Evolutionary conservation across 1,139 yeast genomes (phyloP).

Genomic region (Geotrichum macrosporum): DNA sequence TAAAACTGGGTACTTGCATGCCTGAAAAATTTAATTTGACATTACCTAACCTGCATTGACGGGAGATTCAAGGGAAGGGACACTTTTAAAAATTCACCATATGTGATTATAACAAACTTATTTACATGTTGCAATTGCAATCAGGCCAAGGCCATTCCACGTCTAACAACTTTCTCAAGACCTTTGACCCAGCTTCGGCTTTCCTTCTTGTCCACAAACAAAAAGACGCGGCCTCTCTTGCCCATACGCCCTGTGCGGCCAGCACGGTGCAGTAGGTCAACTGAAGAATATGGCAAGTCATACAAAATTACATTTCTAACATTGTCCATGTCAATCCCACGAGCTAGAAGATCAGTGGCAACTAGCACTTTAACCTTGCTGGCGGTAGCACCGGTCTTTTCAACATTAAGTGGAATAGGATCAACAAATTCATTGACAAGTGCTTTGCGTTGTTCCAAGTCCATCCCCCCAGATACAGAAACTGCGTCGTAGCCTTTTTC

Average conservation of each 20-base stretch:
- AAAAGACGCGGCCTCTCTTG: slow-evolving; percentile 79
- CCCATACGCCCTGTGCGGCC: slow-evolving; percentile 96
- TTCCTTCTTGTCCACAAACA: slow-evolving; percentile 64
- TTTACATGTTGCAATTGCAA: too few relatives aligned
- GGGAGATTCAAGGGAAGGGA: too few relatives aligned
- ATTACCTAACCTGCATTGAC: too few relatives aligned
- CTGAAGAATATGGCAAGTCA: slow-evolving; percentile 80
- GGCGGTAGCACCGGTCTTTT: slow-evolving; percentile 23
- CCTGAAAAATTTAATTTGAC: too few relatives aligned
- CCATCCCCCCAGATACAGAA: slow-evolving; percentile 64
- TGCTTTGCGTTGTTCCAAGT: slow-evolving; percentile 52
- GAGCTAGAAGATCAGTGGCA: slow-evolving; percentile 84
- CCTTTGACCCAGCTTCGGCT: slow-evolving; percentile 79
- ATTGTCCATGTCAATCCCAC: slow-evolving; percentile 84
- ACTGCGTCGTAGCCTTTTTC: slow-evolving; percentile 57
- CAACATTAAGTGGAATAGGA: slow-evolving; percentile 47
- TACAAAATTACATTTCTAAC: slow-evolving; percentile 76
- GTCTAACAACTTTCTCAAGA: slow-evolving; percentile 63
- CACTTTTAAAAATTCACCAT: too few relatives aligned
- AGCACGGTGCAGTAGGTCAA: slow-evolving; percentile 83
- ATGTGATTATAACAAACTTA: too few relatives aligned
- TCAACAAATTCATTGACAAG: slow-evolving; percentile 58
- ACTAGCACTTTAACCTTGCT: slow-evolving; percentile 55
- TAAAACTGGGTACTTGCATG: too few relatives aligned
- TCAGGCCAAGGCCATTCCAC: slow-evolving; percentile 30